Conservation (phyloP, 2,329 filamentous ascomycete genomes). For the Colletotrichum liriopes region DNA sequence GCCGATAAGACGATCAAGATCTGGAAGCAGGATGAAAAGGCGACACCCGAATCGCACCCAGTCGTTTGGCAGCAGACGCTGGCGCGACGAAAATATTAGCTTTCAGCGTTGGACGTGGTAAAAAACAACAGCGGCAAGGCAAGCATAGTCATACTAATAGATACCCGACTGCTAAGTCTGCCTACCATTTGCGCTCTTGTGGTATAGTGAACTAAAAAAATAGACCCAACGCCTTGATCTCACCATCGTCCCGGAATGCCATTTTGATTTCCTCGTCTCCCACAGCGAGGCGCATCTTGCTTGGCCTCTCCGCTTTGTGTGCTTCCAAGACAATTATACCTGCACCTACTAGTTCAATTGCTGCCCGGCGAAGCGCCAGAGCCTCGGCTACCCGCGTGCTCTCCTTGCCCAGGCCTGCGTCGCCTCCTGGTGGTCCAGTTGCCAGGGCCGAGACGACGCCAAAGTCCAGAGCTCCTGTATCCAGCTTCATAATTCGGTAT, state of each 20-base stretch:
- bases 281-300: conserved; percentile 87
- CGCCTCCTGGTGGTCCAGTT: conserved; percentile 29
- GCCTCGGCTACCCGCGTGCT: conserved; percentile 27
- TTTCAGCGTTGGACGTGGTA: conserved; percentile 58
- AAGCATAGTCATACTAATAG: conserved; percentile 20
- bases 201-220: conserved; percentile 48
- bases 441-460: conserved; percentile 2
- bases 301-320: conserved; percentile 85
- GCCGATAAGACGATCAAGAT: conserved; percentile 99
- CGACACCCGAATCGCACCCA: conserved; percentile 92
- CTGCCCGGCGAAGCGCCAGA: conserved; percentile 75
- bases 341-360: conserved; percentile 87
- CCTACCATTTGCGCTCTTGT: conserved; percentile 8
- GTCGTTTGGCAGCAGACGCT: conserved; percentile 92
- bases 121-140: background rate
- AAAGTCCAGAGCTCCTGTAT: conserved; percentile 10
- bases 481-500: conserved; percentile 72
- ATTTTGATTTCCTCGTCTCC: conserved; percentile 92
- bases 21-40: conserved; percentile 94
- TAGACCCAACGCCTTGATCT: conserved; percentile 86
- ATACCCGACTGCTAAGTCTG: conserved; percentile 26
- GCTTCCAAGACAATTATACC: conserved; percentile 90
- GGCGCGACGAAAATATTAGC: conserved; percentile 77
- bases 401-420: conserved; percentile 15
- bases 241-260: conserved; percentile 89